These are phyloP conservation scores for Pythium oligandrum DNA, from an alignment of 352 stramenopile species.

Conservation along the genomic window DNA sequence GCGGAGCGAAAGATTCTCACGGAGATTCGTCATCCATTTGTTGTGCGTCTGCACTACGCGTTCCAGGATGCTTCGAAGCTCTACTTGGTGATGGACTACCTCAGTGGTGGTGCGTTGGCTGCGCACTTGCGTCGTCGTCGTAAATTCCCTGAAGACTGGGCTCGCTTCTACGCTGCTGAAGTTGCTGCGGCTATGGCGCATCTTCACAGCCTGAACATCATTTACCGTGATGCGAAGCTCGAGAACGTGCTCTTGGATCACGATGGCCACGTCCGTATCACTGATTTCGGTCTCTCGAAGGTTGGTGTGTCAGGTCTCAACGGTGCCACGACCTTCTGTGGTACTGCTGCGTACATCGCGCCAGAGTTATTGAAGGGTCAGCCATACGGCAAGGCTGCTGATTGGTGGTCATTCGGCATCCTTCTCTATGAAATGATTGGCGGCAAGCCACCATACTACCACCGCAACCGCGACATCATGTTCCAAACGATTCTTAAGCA, in stretches of 20 bases:
- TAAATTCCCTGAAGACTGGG: conserved; percentile 89
- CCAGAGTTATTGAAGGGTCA: conserved; percentile 89
- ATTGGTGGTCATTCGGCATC: conserved; percentile 95
- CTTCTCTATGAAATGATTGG: conserved; percentile 96
- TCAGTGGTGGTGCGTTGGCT: conserved; percentile 87
- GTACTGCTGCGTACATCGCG: conserved; percentile 92
- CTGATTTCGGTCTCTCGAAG: conserved; percentile 93
- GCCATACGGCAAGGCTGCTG: conserved; percentile 87
- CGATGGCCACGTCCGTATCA: conserved; percentile 92
- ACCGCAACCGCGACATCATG: conserved; percentile 90
- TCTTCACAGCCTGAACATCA: conserved; percentile 92
- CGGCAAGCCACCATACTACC: conserved; percentile 88
- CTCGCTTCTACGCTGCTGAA: conserved; percentile 93
- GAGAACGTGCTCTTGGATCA: conserved; percentile 95
- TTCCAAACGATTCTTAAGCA: conserved; percentile 91
- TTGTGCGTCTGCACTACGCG: conserved; percentile 93
- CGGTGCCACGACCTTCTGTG: conserved; percentile 90
- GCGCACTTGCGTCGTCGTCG: conserved; percentile 85
- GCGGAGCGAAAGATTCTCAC: conserved; percentile 90
- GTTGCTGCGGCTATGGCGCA: conserved; percentile 90
- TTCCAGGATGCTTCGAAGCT: conserved; percentile 93
- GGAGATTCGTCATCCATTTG: conserved; percentile 91
- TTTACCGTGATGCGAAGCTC: conserved; percentile 95
- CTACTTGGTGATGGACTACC: conserved; percentile 93
- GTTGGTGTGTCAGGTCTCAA: conserved; percentile 83